These are phyloP conservation scores for Neocucurbitaria cava DNA, from an alignment of 2,329 filamentous ascomycete genomes.

Conservation along the genomic window DNA sequence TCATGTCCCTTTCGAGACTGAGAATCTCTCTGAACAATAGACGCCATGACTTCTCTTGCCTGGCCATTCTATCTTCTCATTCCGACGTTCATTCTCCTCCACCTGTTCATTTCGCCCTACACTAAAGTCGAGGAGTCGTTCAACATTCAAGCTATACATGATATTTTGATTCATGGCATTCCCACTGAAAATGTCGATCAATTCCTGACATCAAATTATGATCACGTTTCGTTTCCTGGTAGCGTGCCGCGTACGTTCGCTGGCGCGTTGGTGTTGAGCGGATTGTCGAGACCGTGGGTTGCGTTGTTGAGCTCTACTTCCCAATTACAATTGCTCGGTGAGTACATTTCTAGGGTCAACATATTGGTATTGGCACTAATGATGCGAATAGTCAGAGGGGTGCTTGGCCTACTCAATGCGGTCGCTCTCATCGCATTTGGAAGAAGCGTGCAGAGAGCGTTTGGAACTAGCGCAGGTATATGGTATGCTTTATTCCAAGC, in stretches of 20 bases:
- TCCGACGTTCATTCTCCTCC: conserved; percentile 57
- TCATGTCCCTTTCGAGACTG: neutral
- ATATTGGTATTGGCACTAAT: neutral
- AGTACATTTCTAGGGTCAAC: conserved; percentile 11
- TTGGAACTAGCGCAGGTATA: conserved; percentile 70
- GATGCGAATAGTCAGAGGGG: conserved; percentile 65
- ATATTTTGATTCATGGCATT: conserved; percentile 82
- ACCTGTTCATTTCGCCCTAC: conserved; percentile 80
- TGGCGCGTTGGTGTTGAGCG: conserved; percentile 78
- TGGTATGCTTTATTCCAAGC: conserved; percentile 84
- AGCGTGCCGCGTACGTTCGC: conserved; percentile 91
- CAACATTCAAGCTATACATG: conserved; percentile 92
- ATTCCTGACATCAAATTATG: conserved; percentile 71
- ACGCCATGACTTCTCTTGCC: conserved; percentile 30
- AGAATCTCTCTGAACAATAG: neutral
- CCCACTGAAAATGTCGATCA: conserved; percentile 63
- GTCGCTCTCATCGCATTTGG: conserved; percentile 71
- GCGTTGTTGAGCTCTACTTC: conserved; percentile 62
- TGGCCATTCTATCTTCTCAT: conserved; percentile 42
- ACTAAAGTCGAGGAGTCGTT: conserved; percentile 99
- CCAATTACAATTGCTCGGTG: conserved; percentile 65
- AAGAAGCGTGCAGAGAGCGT: conserved; percentile 67
- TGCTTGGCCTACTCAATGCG: conserved; percentile 81
- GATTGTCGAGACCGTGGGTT: conserved; percentile 71
- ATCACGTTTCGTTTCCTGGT: conserved; percentile 89